A percentile compares a stretch with the other conserved stretches of the same genome.
phyloP scores from a whole-genome alignment of 2,329 filamentous ascomycete species.

The Neonectria sp. region DNA sequence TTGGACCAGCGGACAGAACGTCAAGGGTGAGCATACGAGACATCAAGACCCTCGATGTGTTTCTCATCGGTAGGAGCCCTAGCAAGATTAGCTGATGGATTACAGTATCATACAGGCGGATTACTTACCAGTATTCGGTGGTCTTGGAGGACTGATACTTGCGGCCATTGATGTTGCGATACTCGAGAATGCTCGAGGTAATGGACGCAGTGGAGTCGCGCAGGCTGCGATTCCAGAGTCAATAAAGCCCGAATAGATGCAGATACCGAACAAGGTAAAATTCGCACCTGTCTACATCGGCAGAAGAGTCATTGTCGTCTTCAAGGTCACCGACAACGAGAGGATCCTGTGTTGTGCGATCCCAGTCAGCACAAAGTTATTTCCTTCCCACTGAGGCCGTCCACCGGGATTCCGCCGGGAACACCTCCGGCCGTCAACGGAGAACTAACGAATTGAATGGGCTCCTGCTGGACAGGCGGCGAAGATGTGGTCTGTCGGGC shows the following conservation, averaged over 20 bases:
- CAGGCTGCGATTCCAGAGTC: slow-evolving; percentile 12
- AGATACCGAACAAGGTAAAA: not conserved
- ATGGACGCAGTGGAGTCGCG: slow-evolving; percentile 33
- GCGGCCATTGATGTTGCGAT: slow-evolving; percentile 48
- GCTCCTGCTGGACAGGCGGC: not conserved
- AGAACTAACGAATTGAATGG: not conserved
- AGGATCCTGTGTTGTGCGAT: slow-evolving; percentile 22
- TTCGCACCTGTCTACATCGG: slow-evolving; percentile 24
- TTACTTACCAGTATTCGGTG: slow-evolving; percentile 47
- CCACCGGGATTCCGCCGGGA: not conserved
- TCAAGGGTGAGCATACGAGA: slow-evolving; percentile 21
- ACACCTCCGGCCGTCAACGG: not conserved
- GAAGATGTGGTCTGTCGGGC: too few species aligned
- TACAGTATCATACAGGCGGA: not conserved
- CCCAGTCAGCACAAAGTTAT: not conserved
- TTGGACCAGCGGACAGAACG: not conserved
- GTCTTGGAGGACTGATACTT: slow-evolving; percentile 45
- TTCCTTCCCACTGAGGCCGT: not conserved
- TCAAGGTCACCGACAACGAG: slow-evolving; percentile 30
- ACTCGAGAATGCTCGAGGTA: slow-evolving; percentile 43
- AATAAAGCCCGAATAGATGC: not conserved
- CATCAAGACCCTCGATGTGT: slow-evolving; percentile 32
- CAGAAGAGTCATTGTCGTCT: slow-evolving; percentile 17
- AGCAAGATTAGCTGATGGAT: not conserved
- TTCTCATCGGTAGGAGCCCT: slow-evolving; percentile 40